Percentiles rank a stretch among this genome's conserved stretches.
These are phyloP conservation scores for Kodamaea jinghongensis DNA, from an alignment of 805 yeast genomes.

Conservation along the genomic window DNA sequence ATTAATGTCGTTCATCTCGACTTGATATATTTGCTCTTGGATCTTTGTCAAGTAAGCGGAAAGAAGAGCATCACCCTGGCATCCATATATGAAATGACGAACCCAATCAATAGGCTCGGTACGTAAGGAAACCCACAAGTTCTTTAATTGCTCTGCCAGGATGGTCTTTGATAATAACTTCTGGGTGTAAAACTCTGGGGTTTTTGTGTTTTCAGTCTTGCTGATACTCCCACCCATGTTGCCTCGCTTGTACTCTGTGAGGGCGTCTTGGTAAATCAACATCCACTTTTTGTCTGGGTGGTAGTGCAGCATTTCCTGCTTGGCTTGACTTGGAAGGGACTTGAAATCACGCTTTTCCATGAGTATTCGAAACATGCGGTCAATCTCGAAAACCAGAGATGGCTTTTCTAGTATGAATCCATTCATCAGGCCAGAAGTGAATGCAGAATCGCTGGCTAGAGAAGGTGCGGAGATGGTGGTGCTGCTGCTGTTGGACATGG, in stretches of 20 bases:
- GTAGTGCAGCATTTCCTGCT: constrained; percentile 71
- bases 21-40: constrained; percentile 43
- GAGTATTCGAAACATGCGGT: constrained; percentile 70
- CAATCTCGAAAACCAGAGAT: constrained; percentile 59
- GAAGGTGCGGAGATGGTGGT: constrained; percentile 17
- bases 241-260: constrained; percentile 66
- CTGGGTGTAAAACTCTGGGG: constrained; percentile 77
- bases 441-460: constrained; percentile 16
- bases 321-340: constrained; percentile 67
- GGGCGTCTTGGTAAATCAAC: constrained; percentile 81
- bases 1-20: constrained; percentile 35
- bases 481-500: constrained; percentile 6
- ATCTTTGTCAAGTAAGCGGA: constrained; percentile 54
- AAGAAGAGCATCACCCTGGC: constrained; percentile 79
- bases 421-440: constrained; percentile 14
- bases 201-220: constrained; percentile 30
- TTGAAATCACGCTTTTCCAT: constrained; percentile 82
- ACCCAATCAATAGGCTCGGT: constrained; percentile 89
- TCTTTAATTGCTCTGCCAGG: constrained; percentile 67
- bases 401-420: constrained; percentile 60
- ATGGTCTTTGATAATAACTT: constrained; percentile 68
- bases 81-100: constrained; percentile 59
- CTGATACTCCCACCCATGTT: constrained; percentile 19
- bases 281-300: constrained; percentile 84
- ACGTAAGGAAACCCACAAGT: constrained; percentile 86